Base-by-base conservation (phyloP, 495 filamentous ascomycete genomes). In the Tuber indicum region DNA sequence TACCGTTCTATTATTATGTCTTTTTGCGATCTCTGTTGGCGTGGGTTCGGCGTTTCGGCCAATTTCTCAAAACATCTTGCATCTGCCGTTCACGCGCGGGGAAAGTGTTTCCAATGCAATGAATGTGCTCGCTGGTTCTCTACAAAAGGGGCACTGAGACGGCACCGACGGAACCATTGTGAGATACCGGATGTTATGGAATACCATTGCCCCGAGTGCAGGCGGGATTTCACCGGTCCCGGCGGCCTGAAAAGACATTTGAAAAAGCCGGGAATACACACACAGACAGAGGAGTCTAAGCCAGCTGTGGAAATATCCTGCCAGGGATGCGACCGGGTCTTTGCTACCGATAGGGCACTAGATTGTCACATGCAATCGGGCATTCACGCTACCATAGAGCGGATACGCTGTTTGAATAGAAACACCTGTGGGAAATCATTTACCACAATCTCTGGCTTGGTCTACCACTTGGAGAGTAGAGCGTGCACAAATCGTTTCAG, bases 21-120 rank as follows among this genome's bases (percentile, higher is more conserved):
- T 32, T 66, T 66, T 66, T 66, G 58, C 58, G 26, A 66, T 16
- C 58, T 66, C 26, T 66, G 58, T 66, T 66, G 58, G 58, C 58
- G 58, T 26, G 58, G 58, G n/a, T 66, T 66, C 58, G 58, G 58
- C 12, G n/a, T 66, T 17, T 9, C 58, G 58, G 58, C n/a, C 26
- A 66, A 66, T 66, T 66, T 32, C 58, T 66, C 58, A 2, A 66
- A 66, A 66, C 58, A 66, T 32, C 58, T 66, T 66, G 12, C 58
- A 5, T 66, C 58, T n/a, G 4, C n/a, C n/a, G 58, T 66, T 32
- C 58, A 66, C 26, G 58, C 58, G 32, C 58, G 58, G 4, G 58
- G 58, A 2, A 66, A 66, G n/a, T 66, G 58, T n/a, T 32, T 66
- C 58, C 58, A 66, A 32, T 66, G 58, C 26, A 66, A 66, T 66